phyloP scores from a whole-genome alignment of 2,329 filamentous ascomycete genomes.

The Pestalotiopsis sp. region DNA sequence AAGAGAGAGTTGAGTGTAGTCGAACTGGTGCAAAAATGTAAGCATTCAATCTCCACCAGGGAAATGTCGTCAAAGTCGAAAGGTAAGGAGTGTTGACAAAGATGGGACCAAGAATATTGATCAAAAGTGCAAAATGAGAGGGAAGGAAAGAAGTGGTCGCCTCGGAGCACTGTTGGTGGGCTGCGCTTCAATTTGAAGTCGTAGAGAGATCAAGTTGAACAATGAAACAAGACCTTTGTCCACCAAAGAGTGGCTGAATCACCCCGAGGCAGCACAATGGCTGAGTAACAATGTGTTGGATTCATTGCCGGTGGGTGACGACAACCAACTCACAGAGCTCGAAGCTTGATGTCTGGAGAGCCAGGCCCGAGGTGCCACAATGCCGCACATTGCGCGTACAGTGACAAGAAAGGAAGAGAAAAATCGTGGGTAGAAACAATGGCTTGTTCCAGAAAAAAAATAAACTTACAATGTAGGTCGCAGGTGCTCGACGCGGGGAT shows the following conservation, averaged over 20 bases:
- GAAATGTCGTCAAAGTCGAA: background rate
- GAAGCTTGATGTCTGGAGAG: background rate
- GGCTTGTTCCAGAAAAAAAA: background rate
- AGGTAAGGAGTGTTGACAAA: background rate
- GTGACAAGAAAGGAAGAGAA: background rate
- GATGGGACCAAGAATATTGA: background rate
- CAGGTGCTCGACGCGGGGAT: constrained; percentile 17
- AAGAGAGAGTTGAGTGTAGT: constrained; percentile 8
- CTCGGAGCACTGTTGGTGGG: background rate
- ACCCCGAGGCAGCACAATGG: background rate
- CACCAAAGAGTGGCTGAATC: background rate
- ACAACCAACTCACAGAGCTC: background rate
- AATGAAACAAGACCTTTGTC: background rate
- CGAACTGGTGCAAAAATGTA: background rate
- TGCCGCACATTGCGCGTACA: background rate
- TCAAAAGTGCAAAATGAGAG: background rate
- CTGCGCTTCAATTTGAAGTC: background rate
- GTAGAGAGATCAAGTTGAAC: background rate
- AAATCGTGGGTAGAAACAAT: background rate
- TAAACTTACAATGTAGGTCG: constrained; percentile 24
- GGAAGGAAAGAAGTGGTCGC: background rate
- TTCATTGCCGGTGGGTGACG: background rate
- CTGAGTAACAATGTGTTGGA: background rate
- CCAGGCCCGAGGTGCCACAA: background rate
- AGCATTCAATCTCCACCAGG: constrained; percentile 7